Evolutionary conservation across 129 eudicot species (phyloP).

Genomic region (Sambucus nigra): DNA sequence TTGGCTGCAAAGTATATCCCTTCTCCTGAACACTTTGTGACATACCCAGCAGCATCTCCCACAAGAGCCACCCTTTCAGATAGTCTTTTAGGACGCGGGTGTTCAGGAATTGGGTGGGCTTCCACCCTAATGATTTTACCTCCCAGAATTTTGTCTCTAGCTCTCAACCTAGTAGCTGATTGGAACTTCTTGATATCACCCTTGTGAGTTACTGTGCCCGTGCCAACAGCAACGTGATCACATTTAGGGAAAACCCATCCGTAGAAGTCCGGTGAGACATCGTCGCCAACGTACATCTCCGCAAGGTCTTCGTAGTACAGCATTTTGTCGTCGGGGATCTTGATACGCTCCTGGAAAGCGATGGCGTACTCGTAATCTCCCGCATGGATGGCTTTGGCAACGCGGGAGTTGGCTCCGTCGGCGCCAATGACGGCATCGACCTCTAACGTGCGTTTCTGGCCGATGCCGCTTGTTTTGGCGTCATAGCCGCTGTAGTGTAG

Average conservation of each 20-base stretch:
- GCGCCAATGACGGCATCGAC: conserved; percentile 97
- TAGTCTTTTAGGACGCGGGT: conserved; percentile 70
- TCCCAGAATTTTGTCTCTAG: conserved; percentile 71
- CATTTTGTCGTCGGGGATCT: conserved; percentile 82
- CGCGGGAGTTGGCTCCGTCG: conserved; percentile 95
- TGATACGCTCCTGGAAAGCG: conserved; percentile 82
- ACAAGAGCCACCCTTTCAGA: conserved; percentile 68
- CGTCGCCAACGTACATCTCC: conserved; percentile 97
- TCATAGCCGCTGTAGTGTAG: conserved; percentile 65
- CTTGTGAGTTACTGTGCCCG: conserved; percentile 93
- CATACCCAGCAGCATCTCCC: conserved; percentile 95
- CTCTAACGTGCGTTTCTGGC: conserved; percentile 38
- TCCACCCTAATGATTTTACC: conserved; percentile 86
- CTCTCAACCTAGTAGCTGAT: conserved; percentile 62
- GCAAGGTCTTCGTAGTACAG: conserved; percentile 74
- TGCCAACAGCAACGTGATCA: conserved; percentile 59
- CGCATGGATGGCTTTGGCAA: conserved; percentile 71
- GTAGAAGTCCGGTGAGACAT: conserved; percentile 93
- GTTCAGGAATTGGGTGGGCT: conserved; percentile 97
- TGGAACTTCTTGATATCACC: conserved; percentile 87
- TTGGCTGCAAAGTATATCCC: conserved; percentile 96
- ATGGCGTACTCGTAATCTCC: conserved; percentile 98
- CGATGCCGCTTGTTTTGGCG: conserved; percentile 44
- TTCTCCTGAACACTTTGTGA: conserved; percentile 92
- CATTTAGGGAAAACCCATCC: conserved; percentile 82